These are phyloP conservation scores for Plectosphaerella sp. DNA, from an alignment of 2,329 filamentous ascomycete species.

Conservation along the genomic window DNA sequence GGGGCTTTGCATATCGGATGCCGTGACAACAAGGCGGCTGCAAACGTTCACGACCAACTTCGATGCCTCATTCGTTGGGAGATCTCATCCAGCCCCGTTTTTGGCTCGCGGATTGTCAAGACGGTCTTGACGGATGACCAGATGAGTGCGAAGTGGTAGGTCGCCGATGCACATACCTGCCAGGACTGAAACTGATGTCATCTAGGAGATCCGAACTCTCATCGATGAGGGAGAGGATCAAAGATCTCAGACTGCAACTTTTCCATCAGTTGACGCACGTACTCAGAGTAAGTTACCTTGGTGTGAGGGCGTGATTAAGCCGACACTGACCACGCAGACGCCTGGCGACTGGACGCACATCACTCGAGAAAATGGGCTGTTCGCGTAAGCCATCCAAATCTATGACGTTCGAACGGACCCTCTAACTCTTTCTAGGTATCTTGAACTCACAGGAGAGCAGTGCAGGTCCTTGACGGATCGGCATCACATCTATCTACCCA, in stretches of 20 bases:
- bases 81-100: conserved; percentile 5
- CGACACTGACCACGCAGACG: conserved; percentile 1
- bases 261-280: background rate
- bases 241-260: background rate
- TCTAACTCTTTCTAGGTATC: background rate
- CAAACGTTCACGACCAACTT: conserved; percentile 6
- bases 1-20: conserved; percentile 18
- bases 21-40: background rate
- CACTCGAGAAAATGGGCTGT: conserved; percentile 2
- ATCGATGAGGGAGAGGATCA: conserved; percentile 2
- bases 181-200: background rate
- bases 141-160: conserved; percentile 1
- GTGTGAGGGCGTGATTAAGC: background rate
- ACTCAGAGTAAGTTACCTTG: background rate
- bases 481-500: conserved; percentile 4
- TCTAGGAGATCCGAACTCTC: conserved; percentile 2
- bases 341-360: conserved; percentile 7
- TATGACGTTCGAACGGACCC: background rate
- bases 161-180: background rate
- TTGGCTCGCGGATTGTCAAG: conserved; percentile 5
- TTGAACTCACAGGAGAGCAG: conserved; percentile 1
- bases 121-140: background rate
- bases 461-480: background rate
- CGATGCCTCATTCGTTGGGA: conserved; percentile 6
- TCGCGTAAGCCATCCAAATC: conserved; percentile 2